Evolutionary conservation across 768 basidiomycete genomes (phyloP).

Genomic region (Lyophyllum atratum): DNA sequence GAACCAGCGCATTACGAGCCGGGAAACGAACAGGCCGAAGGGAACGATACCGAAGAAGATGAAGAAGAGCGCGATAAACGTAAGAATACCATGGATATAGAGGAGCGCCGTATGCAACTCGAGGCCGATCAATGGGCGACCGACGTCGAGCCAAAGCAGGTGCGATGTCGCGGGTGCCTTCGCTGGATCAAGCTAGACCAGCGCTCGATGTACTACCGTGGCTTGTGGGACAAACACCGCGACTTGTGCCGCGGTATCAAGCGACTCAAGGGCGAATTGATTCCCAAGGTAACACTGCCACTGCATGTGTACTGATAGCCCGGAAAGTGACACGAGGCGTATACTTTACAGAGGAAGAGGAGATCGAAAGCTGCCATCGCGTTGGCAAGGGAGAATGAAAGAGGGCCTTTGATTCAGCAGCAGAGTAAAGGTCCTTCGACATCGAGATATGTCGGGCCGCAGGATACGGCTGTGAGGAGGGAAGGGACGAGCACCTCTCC

Average conservation of each 20-base stretch:
- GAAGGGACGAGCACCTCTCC: too few relatives aligned
- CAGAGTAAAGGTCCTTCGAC: too few relatives aligned
- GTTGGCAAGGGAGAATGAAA: not conserved
- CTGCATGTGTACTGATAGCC: not conserved
- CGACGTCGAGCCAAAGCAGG: slow-evolving; percentile 2
- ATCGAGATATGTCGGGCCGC: not conserved
- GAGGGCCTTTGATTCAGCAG: not conserved
- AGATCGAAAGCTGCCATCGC: not conserved
- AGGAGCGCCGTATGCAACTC: slow-evolving; percentile 4
- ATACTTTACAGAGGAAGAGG: slow-evolving; percentile 1
- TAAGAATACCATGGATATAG: slow-evolving; percentile 11
- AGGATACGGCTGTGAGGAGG: not conserved
- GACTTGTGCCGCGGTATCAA: slow-evolving; percentile 8
- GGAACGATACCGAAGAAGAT: not conserved
- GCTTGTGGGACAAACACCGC: slow-evolving; percentile 12
- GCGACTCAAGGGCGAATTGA: slow-evolving; percentile 7
- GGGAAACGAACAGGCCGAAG: too few relatives aligned
- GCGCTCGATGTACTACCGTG: slow-evolving; percentile 8
- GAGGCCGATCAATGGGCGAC: slow-evolving; percentile 10
- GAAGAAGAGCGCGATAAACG: not conserved
- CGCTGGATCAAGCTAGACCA: slow-evolving; percentile 11
- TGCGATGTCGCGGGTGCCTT: slow-evolving; percentile 6
- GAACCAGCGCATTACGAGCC: not conserved
- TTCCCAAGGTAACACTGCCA: slow-evolving; percentile 2
- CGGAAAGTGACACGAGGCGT: not conserved